Conservation (phyloP, 2,329 filamentous ascomycete genomes). For the Colletotrichum sp. region DNA sequence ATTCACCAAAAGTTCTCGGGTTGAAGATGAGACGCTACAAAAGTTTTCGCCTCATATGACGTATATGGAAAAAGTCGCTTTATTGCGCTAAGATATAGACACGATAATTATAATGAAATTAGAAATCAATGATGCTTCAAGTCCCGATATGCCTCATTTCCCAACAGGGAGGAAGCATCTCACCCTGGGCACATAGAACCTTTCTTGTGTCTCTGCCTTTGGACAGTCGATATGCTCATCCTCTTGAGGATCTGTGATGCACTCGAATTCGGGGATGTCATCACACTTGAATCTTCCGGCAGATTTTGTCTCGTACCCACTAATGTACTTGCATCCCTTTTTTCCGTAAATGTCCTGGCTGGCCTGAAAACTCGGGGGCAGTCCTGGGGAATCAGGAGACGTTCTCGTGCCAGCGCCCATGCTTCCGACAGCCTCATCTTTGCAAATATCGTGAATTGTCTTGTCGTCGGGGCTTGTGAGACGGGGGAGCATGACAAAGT, state of each 20-base stretch:
- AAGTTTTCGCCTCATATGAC: fast-evolving
- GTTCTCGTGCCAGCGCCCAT: background rate
- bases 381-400: background rate
- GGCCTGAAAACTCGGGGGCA: background rate
- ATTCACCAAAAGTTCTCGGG: too few species aligned
- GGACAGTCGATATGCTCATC: background rate
- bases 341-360: background rate
- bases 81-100: background rate
- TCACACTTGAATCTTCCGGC: background rate
- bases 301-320: background rate
- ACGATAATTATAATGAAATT: background rate
- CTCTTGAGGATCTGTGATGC: background rate
- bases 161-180: background rate
- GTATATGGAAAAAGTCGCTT: background rate
- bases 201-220: background rate
- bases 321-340: background rate
- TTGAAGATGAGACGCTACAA: fast-evolving
- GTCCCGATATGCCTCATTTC: fast-evolving
- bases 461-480: background rate
- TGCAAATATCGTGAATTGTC: background rate
- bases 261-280: background rate
- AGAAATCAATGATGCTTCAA: background rate
- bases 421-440: background rate
- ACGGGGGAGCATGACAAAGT: background rate
- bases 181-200: background rate